Base-by-base conservation (phyloP, 2,329 filamentous ascomycete genomes). In the Hypoxylon sp. region DNA sequence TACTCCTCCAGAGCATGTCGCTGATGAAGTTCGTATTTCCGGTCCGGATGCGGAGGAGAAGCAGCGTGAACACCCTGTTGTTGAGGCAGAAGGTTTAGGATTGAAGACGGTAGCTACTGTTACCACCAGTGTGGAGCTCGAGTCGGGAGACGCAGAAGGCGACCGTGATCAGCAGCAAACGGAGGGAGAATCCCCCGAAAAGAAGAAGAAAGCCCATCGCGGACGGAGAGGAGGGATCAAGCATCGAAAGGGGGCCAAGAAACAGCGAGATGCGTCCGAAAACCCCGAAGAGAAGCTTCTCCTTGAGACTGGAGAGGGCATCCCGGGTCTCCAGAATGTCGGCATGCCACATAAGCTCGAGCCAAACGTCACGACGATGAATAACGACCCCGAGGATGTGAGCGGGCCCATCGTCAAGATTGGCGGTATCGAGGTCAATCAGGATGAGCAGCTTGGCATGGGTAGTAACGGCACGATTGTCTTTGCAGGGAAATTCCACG, bases 391-490 rank as follows among this genome's bases (percentile, higher is more conserved):
- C 74, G 81, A 86, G 63, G 84, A 88, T 51, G 82, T 89, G 5
- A 86, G 84, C 1, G 85, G 84, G 0, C 82, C 86, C 3, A 83
- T 86, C 50, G 81, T 89, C 68, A 84, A 82, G 56, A 87, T 90
- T 75, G 87, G 86, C 28, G 87, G 84, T 58, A 84, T 91, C 1
- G 85, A 89, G 69, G 87, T 90, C 54, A 84, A 90, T 66, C 84
- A 85, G 46, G 84, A 89, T 47, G 81, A 85, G 70, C 85, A 89
- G 67, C 81, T 91, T 28, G 88, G 88, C 20, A 90, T 92, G 62
- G 95, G 95, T 56, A 98, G 94, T 76, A 97, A 97, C 74, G 95
- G 95, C n/a, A 99, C 95, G 0, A 89, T 96, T 55, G 95, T 99
- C 0, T 98, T 95, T 76, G 90, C 92, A 50, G 95, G 95, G n/a